Base-by-base conservation (phyloP, 2,329 filamentous ascomycete species). In the Ascochyta clinopodiicola region DNA sequence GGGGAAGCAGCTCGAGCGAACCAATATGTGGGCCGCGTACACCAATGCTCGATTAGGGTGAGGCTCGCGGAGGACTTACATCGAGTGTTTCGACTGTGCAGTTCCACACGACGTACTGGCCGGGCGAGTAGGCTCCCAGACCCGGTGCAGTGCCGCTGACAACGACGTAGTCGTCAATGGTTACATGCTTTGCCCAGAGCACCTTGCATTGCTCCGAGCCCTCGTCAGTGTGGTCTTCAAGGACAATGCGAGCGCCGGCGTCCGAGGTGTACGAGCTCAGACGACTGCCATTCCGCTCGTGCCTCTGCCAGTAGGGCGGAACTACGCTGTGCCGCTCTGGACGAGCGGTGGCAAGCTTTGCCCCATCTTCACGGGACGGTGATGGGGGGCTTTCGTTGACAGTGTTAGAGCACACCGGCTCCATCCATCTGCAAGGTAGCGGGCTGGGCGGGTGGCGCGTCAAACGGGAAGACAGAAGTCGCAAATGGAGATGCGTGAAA, bases 31-130 rank as follows among this genome's bases (percentile, higher is more conserved):
- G 54, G 54, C 27, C 56, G 52, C 51, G 57, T 57, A 52, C 43
- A 61, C 53, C 49, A 56, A 10, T 31, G 42, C 52, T 56, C 43
- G 19, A 52, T 34, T 56, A 29, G 40, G 48, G 56, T 64, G 61
- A 58, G 57, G 59, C 56, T 62, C 60, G 44, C 55, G 51, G 58
- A 47, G 42, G 52, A 83, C 86, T 74, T 73, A 93, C 92, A 75
- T 87, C 89, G 45, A 98, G 79, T 3, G 92, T 97, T 74, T 95
- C 88, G 39, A 99, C 91, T 43, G 84, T 86, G 68, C 95, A 92
- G 71, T 92, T 95, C 91, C 91, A 99, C 7, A 96, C 92, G 1
- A 97, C 91, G n/a, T 56, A 56, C 32, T 56, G 52, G 46, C 52
- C 52, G 15, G 52, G 52, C 29, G 52, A 45, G 78, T 98, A 99